Evolutionary conservation across 2,329 filamentous ascomycete species (phyloP).

Genomic region (Fusarium sp.): DNA sequence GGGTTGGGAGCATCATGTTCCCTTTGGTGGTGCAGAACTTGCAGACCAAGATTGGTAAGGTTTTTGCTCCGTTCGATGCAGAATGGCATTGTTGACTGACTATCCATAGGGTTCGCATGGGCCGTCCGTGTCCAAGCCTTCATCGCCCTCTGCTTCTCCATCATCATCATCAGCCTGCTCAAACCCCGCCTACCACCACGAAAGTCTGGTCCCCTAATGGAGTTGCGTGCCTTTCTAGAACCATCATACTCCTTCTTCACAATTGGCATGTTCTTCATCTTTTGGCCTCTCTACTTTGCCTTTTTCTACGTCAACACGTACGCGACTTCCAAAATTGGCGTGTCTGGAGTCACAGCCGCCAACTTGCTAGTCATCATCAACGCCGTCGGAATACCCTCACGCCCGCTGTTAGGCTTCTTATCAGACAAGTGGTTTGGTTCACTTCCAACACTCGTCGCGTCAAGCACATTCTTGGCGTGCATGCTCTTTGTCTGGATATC

Average conservation of each 20-base stretch:
- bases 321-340: neutral
- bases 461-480: neutral
- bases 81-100: too few species aligned
- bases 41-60: neutral
- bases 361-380: neutral
- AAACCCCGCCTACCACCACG: neutral
- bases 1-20: neutral
- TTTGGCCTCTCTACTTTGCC: neutral
- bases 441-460: neutral
- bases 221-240: neutral
- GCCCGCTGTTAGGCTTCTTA: neutral
- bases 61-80: too few species aligned
- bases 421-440: neutral
- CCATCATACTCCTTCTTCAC: neutral
- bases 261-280: neutral
- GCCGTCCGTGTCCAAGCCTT: neutral
- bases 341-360: neutral
- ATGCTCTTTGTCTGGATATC: neutral
- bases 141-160: neutral
- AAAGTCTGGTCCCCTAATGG: neutral
- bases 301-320: neutral
- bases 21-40: neutral
- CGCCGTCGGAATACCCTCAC: neutral
- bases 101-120: neutral
- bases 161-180: neutral